Evolutionary conservation across 805 yeast species (phyloP).

Genomic region (Sugiyamaella lignohabitans): DNA sequence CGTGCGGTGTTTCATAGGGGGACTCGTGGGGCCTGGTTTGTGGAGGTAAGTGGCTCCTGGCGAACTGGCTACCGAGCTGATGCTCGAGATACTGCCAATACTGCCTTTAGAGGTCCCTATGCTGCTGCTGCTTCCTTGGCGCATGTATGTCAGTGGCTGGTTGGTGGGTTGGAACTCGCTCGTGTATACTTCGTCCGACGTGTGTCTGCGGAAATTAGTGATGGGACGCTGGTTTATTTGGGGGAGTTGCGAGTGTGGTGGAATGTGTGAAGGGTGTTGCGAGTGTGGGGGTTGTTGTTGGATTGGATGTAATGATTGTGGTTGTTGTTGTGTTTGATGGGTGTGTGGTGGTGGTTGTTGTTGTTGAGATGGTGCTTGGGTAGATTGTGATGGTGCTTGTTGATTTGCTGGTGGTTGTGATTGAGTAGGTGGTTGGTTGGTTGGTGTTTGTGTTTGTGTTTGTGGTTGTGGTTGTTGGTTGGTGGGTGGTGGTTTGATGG

Average conservation of each 20-base stretch:
- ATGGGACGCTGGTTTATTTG: neutral
- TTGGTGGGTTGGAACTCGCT: neutral
- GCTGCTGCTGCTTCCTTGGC: conserved; percentile 7
- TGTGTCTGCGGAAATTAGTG: conserved; percentile 22
- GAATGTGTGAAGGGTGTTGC: neutral
- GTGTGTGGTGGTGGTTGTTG: neutral
- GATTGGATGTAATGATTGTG: neutral
- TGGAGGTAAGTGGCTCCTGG: conserved; percentile 2
- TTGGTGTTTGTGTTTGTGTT: neutral
- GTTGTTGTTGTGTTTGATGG: neutral
- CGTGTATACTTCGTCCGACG: conserved; percentile 16
- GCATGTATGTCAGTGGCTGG: neutral
- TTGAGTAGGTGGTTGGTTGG: neutral
- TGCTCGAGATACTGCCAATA: conserved; percentile 4
- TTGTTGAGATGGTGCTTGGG: neutral
- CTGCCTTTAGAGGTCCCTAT: conserved; percentile 2
- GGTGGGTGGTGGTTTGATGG: neutral
- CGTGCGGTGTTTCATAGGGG: conserved; percentile 4
- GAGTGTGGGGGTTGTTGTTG: neutral
- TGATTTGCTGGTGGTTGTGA: neutral
- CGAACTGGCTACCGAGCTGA: conserved; percentile 5
- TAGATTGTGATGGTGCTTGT: neutral
- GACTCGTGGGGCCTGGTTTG: conserved; percentile 1
- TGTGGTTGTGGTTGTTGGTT: neutral
- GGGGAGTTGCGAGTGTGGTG: neutral